Base-by-base conservation (phyloP, 2,329 filamentous ascomycete genomes). In the Exophiala dermatitidis region DNA sequence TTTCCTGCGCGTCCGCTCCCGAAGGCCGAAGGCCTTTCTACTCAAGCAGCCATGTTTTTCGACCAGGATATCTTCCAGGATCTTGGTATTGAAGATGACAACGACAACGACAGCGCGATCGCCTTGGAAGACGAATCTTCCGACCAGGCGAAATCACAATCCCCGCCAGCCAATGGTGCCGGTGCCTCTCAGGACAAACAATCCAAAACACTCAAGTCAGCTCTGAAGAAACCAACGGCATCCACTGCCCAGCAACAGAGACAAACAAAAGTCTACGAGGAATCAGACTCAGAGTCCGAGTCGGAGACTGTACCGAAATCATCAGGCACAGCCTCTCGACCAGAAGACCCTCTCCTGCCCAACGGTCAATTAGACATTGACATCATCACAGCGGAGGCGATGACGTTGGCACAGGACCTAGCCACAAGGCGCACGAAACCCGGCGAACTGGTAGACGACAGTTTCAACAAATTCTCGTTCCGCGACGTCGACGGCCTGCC, bases 351-450 rank as follows among this genome's bases (percentile, higher is more conserved):
- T 43, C 67, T 69, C 31, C 69, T 68, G 40, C 65, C 68, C 43
- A 71, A 72, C 57, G 69, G 69, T 4, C 67, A 75, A 50, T 69
- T 76, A 78, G 90, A 96, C 67, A 95, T 98, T 71, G 90, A 97
- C 68, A 97, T 98, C 65, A 95, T 97, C 66, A 98, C 93, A n/a
- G 93, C 90, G 3, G 93, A 98, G 75, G 93, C 94, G 60, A 98
- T 98, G 93, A 94, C 91, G 0, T 79, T 98, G 10, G 94, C 93
- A 0, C 93, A 97, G 61, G 82, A 89, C 66, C 84, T 98, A 54
- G 93, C 90, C 2, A 89, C 86, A 0, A 91, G 91, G 42, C 80
- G 91, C 67, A 90, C 85, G 69, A 86, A 84, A 0, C 85, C 81
- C 43, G 72, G 85, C 51, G 88, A 96, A 62, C 74, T 95, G 3